Evolutionary conservation across 1,284 basidiomycete genomes (phyloP).

Genomic region (Leccinum angustisporum): DNA sequence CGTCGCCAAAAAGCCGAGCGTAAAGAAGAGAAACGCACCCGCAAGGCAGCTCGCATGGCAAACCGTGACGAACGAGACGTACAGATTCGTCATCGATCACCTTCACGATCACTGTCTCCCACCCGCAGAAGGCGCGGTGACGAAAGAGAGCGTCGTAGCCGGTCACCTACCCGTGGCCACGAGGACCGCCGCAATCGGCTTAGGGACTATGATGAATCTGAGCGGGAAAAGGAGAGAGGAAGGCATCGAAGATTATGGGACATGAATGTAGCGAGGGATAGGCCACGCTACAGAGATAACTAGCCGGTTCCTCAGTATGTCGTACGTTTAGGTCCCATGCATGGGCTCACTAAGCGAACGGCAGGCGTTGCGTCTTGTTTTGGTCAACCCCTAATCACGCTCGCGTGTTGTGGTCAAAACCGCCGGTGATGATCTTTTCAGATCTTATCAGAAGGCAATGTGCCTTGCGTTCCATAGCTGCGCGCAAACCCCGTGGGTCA

Average conservation of each 20-base stretch:
- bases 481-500: slow-evolving; percentile 12
- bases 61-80: slow-evolving; percentile 34
- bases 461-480: slow-evolving; percentile 17
- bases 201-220: slow-evolving; percentile 41
- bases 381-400: slow-evolving; percentile 10
- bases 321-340: slow-evolving; percentile 3
- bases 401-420: slow-evolving; percentile 14
- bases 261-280: slow-evolving; percentile 40
- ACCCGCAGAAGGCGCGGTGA: slow-evolving; percentile 18
- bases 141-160: slow-evolving; percentile 25
- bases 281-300: slow-evolving; percentile 20
- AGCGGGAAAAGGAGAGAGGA: slow-evolving; percentile 51
- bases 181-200: slow-evolving; percentile 22
- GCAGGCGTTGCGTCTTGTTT: slow-evolving; percentile 1
- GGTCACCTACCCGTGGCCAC: slow-evolving; percentile 29
- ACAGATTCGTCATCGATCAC: slow-evolving; percentile 30
- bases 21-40: slow-evolving; percentile 56
- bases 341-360: slow-evolving; percentile 10
- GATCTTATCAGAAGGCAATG: slow-evolving; percentile 19
- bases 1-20: slow-evolving; percentile 56
- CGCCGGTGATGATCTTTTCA: slow-evolving; percentile 15
- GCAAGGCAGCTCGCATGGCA: slow-evolving; percentile 47
- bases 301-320: slow-evolving; percentile 19
- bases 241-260: slow-evolving; percentile 56
- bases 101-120: slow-evolving; percentile 48